These are phyloP conservation scores for Solanum ossicruentum DNA, from an alignment of 257 asterid species.

Conservation along the genomic window DNA sequence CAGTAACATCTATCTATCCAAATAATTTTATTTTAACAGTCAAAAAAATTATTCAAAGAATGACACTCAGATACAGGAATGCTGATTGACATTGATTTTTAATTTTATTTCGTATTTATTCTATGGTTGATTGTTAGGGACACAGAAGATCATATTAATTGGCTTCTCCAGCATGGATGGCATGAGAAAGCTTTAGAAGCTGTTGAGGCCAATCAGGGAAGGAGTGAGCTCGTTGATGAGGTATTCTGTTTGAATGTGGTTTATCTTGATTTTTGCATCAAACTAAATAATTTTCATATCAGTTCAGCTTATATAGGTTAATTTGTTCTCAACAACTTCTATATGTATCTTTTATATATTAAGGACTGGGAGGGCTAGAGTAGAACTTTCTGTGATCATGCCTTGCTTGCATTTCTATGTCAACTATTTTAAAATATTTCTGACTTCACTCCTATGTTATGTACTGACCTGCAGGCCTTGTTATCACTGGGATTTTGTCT, in stretches of 20 bases:
- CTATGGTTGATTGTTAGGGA: constrained; percentile 49
- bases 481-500: background rate
- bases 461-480: background rate
- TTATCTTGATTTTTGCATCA: background rate
- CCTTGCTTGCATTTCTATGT: background rate
- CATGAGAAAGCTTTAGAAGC: constrained; percentile 97
- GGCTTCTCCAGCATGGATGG: constrained; percentile 96
- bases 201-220: constrained; percentile 93
- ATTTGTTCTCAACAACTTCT: background rate
- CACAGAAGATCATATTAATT: constrained; percentile 92
- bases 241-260: constrained; percentile 21
- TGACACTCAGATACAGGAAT: background rate
- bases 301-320: background rate
- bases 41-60: background rate
- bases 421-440: background rate
- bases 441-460: background rate
- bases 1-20: background rate
- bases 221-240: constrained; percentile 94
- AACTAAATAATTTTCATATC: background rate
- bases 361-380: background rate
- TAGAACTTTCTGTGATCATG: background rate
- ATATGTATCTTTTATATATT: background rate
- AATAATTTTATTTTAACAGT: background rate
- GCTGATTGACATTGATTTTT: background rate
- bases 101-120: constrained; percentile 1